These are phyloP conservation scores for Isabelozyma gotoi DNA, from an alignment of 805 yeast genomes.

Conservation along the genomic window DNA sequence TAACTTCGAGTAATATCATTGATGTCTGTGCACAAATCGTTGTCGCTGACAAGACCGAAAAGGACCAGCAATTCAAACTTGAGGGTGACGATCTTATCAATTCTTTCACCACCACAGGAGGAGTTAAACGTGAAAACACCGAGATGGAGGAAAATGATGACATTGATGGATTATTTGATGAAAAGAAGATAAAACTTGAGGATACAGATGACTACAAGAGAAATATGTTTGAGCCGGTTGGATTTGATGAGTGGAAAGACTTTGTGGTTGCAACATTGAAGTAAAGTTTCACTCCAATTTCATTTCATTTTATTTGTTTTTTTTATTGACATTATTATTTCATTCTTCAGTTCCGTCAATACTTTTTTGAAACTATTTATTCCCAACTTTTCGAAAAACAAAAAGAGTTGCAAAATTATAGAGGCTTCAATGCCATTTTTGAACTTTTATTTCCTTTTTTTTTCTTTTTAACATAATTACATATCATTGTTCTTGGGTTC, in stretches of 20 bases:
- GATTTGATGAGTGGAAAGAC: slow-evolving; percentile 35
- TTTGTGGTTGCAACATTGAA: slow-evolving; percentile 13
- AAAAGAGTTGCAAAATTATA: no score
- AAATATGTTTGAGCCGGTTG: slow-evolving; percentile 26
- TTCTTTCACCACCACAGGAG: neutral
- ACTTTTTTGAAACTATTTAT: no score
- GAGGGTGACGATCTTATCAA: neutral
- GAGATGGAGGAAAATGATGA: slow-evolving; percentile 27
- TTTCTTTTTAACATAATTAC: no score
- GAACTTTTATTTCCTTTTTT: no score
- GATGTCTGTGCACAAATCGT: slow-evolving; percentile 19
- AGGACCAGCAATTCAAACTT: neutral
- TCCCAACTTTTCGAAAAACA: no score
- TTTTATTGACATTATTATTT: no score
- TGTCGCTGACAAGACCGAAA: slow-evolving; percentile 3
- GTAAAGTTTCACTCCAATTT: neutral
- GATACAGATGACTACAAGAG: neutral
- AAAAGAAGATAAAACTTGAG: slow-evolving; percentile 24
- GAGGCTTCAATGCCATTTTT: no score
- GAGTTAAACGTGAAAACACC: slow-evolving; percentile 21
- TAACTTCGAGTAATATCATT: slow-evolving; percentile 24
- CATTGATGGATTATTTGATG: slow-evolving; percentile 35
- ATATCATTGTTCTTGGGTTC: no score
- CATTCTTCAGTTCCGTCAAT: no score
- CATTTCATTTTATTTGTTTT: neutral